Evolutionary conservation across 2,329 filamentous ascomycete species (phyloP).

Genomic region (Simplicillium sp.): DNA sequence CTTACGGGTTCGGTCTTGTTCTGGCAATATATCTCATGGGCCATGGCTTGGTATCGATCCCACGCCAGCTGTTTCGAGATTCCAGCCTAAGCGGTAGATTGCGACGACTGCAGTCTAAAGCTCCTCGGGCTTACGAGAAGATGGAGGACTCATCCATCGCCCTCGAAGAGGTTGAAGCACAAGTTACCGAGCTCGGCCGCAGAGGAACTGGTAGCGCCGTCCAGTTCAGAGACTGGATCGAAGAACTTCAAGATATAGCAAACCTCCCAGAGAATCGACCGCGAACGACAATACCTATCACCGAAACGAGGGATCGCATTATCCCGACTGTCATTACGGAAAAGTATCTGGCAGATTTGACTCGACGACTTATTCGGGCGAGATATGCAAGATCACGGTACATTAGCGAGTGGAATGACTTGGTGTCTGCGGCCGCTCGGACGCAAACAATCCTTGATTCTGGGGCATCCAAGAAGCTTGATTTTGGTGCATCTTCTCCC

Average conservation of each 20-base stretch:
- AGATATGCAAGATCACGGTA: slow-evolving; percentile 78
- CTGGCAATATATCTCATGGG: slow-evolving; percentile 97
- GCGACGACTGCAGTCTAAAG: slow-evolving; percentile 65
- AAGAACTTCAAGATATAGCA: slow-evolving; percentile 75
- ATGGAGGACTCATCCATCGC: slow-evolving; percentile 75
- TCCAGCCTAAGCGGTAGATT: slow-evolving; percentile 68
- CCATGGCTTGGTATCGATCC: slow-evolving; percentile 87
- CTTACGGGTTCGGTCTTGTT: slow-evolving; percentile 87
- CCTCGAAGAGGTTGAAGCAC: slow-evolving; percentile 71
- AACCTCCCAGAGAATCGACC: slow-evolving; percentile 55
- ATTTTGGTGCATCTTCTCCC: slow-evolving; percentile 55
- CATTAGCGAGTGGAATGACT: slow-evolving; percentile 72
- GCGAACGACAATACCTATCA: slow-evolving; percentile 27
- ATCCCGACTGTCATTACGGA: slow-evolving; percentile 83
- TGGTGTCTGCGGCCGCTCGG: slow-evolving; percentile 65
- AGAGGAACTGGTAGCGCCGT: slow-evolving; percentile 70
- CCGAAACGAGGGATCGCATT: slow-evolving; percentile 32
- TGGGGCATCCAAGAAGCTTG: slow-evolving; percentile 67
- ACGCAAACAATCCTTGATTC: slow-evolving; percentile 80
- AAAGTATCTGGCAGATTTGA: slow-evolving; percentile 84
- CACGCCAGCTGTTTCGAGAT: slow-evolving; percentile 69
- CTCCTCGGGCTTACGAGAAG: slow-evolving; percentile 76
- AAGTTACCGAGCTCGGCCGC: slow-evolving; percentile 68
- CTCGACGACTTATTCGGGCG: slow-evolving; percentile 70
- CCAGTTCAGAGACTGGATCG: slow-evolving; percentile 87